Evolutionary conservation across 169 alveolate genomes (phyloP).

Genomic region (Eimeria sp.): DNA sequence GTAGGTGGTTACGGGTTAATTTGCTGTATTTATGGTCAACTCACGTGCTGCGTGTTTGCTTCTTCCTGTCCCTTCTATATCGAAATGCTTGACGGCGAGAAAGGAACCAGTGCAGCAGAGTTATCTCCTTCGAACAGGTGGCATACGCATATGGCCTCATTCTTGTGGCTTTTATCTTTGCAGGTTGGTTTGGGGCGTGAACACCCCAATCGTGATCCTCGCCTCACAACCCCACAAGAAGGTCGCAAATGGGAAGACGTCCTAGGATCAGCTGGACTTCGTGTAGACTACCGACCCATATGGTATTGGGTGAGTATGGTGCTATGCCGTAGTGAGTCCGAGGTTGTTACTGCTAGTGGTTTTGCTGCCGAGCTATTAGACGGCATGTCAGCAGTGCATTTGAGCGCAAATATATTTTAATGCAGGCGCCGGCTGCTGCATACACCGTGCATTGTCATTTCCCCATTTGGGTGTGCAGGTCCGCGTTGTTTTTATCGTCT

Average conservation of each 20-base stretch:
- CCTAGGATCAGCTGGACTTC: conserved; percentile 88
- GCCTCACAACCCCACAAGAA: conserved; percentile 92
- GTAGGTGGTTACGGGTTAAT: conserved; percentile 76
- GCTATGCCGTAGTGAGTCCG: neutral
- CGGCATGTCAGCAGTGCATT: neutral
- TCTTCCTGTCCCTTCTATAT: no score
- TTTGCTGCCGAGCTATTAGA: neutral
- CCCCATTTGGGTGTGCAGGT: conserved; percentile 61
- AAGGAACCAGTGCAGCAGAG: no score
- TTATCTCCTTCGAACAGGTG: neutral
- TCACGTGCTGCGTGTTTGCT: neutral
- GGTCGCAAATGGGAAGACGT: conserved; percentile 97
- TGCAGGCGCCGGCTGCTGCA: neutral
- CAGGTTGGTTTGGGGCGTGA: conserved; percentile 94
- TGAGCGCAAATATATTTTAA: neutral
- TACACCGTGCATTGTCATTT: neutral
- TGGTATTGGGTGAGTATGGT: conserved; percentile 86
- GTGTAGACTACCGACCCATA: conserved; percentile 87
- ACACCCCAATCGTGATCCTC: conserved; percentile 95
- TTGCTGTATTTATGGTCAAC: neutral
- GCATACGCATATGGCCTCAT: neutral
- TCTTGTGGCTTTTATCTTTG: neutral
- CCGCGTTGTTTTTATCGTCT: conserved; percentile 75
- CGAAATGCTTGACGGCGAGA: neutral
- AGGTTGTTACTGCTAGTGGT: neutral